Conservation (phyloP, 352 stramenopile genomes). For the Vaucheria bursata region DNA sequence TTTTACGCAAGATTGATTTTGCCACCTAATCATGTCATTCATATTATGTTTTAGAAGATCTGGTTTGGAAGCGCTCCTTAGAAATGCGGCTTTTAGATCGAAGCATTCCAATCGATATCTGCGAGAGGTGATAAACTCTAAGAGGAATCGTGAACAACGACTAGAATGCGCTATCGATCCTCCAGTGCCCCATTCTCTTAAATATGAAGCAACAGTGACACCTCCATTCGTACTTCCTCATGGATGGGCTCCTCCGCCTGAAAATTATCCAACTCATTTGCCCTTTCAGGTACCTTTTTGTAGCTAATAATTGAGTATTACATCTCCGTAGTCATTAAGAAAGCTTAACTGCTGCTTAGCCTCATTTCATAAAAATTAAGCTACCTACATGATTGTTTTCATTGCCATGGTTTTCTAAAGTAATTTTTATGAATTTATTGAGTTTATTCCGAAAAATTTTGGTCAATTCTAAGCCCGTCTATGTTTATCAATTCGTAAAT, state of each 20-base stretch:
- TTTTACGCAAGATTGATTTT: too few species aligned
- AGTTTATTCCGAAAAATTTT: background rate
- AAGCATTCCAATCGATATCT: background rate
- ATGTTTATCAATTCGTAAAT: background rate
- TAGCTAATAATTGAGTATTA: background rate
- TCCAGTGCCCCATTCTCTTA: background rate
- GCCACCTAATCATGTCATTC: too few species aligned
- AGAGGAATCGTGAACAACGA: background rate
- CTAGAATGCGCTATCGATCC: background rate
- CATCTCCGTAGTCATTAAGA: background rate
- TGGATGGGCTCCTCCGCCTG: background rate
- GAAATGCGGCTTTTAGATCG: too few species aligned
- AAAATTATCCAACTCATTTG: background rate
- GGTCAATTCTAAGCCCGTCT: background rate
- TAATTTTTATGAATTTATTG: background rate
- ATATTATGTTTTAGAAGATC: too few species aligned
- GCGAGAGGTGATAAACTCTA: background rate
- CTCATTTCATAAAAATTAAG: background rate
- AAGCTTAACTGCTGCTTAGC: background rate
- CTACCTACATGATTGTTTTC: background rate
- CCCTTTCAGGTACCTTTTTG: background rate
- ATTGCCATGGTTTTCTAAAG: background rate
- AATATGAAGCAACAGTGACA: background rate
- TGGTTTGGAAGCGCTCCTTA: too few species aligned
- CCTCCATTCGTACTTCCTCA: background rate